Percentiles rank a stretch among this genome's conserved stretches.
Conservation (phyloP, 371 early-diverging fungal species). For the Syncephalastrum sp. region DNA sequence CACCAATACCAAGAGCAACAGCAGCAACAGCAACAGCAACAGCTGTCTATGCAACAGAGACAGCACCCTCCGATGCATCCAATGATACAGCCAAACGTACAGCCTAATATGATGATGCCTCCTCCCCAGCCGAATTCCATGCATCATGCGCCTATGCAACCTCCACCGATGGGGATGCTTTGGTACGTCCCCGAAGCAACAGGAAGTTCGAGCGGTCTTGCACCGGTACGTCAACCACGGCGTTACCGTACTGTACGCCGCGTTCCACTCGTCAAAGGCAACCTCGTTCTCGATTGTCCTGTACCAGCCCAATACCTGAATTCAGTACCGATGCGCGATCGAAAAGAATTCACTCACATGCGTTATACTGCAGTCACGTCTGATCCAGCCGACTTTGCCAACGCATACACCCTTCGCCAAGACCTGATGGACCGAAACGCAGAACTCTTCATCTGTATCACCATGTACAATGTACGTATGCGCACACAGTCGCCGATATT, state of each 20-base stretch:
- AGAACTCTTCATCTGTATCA: slow-evolving; percentile 85
- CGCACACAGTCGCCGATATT: too few relatives aligned
- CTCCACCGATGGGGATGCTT: too few relatives aligned
- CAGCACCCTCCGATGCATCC: slow-evolving; percentile 1
- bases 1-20: neutral
- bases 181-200: too few relatives aligned
- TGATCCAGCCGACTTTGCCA: slow-evolving; percentile 78
- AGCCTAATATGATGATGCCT: neutral
- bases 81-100: neutral
- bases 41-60: too few relatives aligned
- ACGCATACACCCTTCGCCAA: slow-evolving; percentile 81
- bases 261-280: slow-evolving; percentile 66
- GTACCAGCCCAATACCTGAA: slow-evolving; percentile 64
- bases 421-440: slow-evolving; percentile 68
- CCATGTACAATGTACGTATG: slow-evolving; percentile 82
- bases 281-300: slow-evolving; percentile 73
- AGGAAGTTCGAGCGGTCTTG: neutral
- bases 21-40: slow-evolving; percentile 1
- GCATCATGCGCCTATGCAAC: too few relatives aligned
- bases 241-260: slow-evolving; percentile 16
- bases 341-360: slow-evolving; percentile 70
- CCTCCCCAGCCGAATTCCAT: neutral
- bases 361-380: slow-evolving; percentile 78
- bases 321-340: slow-evolving; percentile 49
- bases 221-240: slow-evolving; percentile 18